Evolutionary conservation across 2,329 filamentous ascomycete species (phyloP), one percentile per base, ranked within the genome.

Genomic region (Cryphonectria carpinicola): DNA sequence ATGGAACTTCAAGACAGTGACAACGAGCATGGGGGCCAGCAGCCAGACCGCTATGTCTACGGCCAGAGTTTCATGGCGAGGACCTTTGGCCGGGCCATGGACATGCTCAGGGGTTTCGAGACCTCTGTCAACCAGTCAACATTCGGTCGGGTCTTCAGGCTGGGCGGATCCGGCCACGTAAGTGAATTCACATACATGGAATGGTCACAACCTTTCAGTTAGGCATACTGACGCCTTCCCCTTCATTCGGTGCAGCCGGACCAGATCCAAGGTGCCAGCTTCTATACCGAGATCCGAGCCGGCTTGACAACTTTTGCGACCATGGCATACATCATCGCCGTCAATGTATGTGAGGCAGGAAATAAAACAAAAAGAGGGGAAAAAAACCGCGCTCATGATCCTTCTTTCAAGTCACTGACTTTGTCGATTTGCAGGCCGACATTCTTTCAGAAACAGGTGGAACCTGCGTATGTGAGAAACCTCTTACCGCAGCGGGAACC

Each of bases 281-380:
- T 95, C 79, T 89, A 93, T 73, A 92, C 89, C 32, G 93, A 96
- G 80, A 82, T 96, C 70, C 90, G 93, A 39, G 93, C 93, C 41
- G 93, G 93, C 1, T 79, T 95, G 68, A 94, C 93, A 1, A 96
- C 93, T 2, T 93, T 93, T 78, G 90, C 91, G 68, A 92, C 91
- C 3, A 94, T 94, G 93, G 91, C 92, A 19, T 95, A 95, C 80
- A 95, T 96, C 75, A 94, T 96, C 77, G 91, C 91, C 11, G 90
- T 91, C 73, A 90, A 91, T 75, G 63, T 65, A 91, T 11, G 88
- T 88, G 74, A 76, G 84, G 76, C 5, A 35, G 52, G 54, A 17
- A 52, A n/a, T n/a, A n/a, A n/a, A n/a, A n/a, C n/a, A 49, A 11
- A n/a, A n/a, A 39, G 37, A 39, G 3, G 13, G 69, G 0, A 7